A percentile compares a stretch with the other conserved stretches of the same genome.
Evolutionary conservation across 2,329 filamentous ascomycete species (phyloP).

Genomic region (Juglanconis juglandina): DNA sequence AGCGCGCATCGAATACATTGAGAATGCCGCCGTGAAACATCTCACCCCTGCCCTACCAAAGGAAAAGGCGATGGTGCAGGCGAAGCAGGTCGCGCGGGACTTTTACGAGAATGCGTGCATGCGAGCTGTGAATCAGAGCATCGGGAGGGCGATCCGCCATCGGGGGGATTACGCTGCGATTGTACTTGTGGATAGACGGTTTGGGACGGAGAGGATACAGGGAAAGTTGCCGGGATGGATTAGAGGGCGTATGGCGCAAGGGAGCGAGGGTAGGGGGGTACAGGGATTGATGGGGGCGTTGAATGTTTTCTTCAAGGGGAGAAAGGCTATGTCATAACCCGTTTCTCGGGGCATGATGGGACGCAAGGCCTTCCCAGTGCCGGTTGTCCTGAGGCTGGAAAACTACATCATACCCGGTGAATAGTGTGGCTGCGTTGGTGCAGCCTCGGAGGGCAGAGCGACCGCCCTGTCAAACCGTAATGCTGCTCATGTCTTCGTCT

Average conservation of each 20-base stretch:
- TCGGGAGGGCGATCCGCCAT: conserved; percentile 88
- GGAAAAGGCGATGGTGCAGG: conserved; percentile 32
- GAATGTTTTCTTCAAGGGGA: conserved; percentile 56
- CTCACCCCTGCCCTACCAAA: conserved; percentile 23
- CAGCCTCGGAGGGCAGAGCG: no score
- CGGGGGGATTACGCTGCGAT: conserved; percentile 87
- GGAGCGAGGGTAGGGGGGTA: conserved; percentile 48
- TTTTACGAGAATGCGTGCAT: conserved; percentile 96
- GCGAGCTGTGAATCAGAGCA: conserved; percentile 94
- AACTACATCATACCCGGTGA: no score
- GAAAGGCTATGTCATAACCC: conserved; percentile 29
- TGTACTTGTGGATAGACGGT: conserved; percentile 77
- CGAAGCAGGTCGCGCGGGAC: conserved; percentile 63
- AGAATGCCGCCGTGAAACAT: conserved; percentile 50
- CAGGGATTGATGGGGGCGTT: conserved; percentile 57
- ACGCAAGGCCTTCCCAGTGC: no score
- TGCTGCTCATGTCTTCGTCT: no score
- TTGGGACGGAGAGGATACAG: conserved; percentile 68
- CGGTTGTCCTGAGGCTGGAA: no score
- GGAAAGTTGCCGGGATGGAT: conserved; percentile 90
- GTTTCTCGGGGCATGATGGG: no score
- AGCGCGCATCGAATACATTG: conserved; percentile 83
- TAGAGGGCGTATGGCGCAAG: conserved; percentile 58
- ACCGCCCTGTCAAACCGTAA: no score
- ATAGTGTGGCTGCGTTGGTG: no score